Evolutionary conservation across 2,329 filamentous ascomycete species (phyloP).

Genomic region (Harringtonia aguacate): DNA sequence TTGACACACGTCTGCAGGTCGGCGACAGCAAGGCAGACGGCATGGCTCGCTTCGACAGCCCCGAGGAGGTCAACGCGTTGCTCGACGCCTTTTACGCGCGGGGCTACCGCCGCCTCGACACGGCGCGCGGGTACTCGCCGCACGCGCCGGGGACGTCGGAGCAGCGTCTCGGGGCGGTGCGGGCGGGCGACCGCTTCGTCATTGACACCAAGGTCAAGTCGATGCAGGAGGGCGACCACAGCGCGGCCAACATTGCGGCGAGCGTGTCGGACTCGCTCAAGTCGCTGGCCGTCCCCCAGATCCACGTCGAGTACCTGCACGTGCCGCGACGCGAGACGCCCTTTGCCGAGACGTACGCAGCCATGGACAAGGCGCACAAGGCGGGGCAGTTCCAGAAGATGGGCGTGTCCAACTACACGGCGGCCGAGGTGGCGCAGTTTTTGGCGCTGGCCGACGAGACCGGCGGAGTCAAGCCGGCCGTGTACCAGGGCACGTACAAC

Average conservation of each 20-base stretch:
- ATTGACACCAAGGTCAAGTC: conserved; percentile 26
- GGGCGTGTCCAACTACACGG: conserved; percentile 28
- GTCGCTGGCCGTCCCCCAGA: conserved; percentile 14
- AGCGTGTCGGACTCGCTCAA: conserved; percentile 22
- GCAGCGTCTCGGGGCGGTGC: conserved; percentile 17
- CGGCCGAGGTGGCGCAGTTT: conserved; percentile 25
- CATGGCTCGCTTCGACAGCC: conserved; percentile 6
- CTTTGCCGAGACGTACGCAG: conserved; percentile 24
- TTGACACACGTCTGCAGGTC: conserved; percentile 6
- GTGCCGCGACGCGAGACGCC: conserved; percentile 27
- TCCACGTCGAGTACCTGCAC: conserved; percentile 29
- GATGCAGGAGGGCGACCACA: conserved; percentile 16
- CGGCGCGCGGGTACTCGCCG: conserved; percentile 20
- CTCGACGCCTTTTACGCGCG: conserved; percentile 15
- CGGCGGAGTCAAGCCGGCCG: conserved; percentile 22
- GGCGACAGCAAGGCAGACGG: background rate
- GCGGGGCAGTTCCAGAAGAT: conserved; percentile 27
- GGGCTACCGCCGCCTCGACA: conserved; percentile 21
- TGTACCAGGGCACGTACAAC: conserved; percentile 31
- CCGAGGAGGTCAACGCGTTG: conserved; percentile 15
- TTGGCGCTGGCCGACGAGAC: conserved; percentile 21
- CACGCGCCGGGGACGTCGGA: conserved; percentile 18
- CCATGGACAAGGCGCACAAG: conserved; percentile 23
- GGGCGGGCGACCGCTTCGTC: conserved; percentile 17
- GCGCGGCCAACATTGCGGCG: conserved; percentile 15